Evolutionary conservation across 1,284 basidiomycete genomes (phyloP).

Genomic region (Trichosporon sp.): DNA sequence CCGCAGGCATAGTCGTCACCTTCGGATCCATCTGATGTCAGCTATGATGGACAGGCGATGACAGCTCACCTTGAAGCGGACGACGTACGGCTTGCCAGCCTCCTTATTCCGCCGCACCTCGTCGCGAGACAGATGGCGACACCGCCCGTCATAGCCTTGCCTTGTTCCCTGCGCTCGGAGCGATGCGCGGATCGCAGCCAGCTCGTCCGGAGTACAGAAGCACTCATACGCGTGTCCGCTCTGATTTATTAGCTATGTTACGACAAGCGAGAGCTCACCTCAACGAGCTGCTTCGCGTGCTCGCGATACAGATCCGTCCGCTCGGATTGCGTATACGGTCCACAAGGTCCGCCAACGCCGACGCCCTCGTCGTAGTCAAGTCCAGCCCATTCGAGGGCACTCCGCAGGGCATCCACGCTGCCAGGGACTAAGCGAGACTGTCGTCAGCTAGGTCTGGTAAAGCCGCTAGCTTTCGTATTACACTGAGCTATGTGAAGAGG

Average conservation of each 20-base stretch:
- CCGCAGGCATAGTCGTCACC: slow-evolving; percentile 19
- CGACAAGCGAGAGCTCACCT: slow-evolving; percentile 52
- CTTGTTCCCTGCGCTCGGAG: slow-evolving; percentile 66
- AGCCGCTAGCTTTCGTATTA: not conserved
- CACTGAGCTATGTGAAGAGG: too few species aligned
- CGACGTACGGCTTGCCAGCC: slow-evolving; percentile 68
- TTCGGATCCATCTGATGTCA: slow-evolving; percentile 18
- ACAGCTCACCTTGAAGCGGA: slow-evolving; percentile 74
- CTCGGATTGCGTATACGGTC: slow-evolving; percentile 61
- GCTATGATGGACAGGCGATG: not conserved
- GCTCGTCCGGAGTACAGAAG: slow-evolving; percentile 72
- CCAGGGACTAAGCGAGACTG: slow-evolving; percentile 75
- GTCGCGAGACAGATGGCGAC: slow-evolving; percentile 75
- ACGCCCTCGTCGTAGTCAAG: slow-evolving; percentile 91
- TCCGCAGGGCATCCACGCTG: slow-evolving; percentile 71
- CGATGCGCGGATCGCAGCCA: slow-evolving; percentile 61
- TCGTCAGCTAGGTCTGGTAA: not conserved
- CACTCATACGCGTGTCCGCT: slow-evolving; percentile 86
- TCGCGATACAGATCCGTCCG: slow-evolving; percentile 73
- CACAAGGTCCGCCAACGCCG: slow-evolving; percentile 37
- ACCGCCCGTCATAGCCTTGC: slow-evolving; percentile 75
- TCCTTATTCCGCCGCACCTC: slow-evolving; percentile 69
- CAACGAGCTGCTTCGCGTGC: slow-evolving; percentile 67
- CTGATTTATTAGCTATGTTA: slow-evolving; percentile 47
- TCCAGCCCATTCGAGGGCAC: slow-evolving; percentile 84